Conservation (phyloP, 257 asterid genomes). For the Nicotiana knightiana region DNA sequence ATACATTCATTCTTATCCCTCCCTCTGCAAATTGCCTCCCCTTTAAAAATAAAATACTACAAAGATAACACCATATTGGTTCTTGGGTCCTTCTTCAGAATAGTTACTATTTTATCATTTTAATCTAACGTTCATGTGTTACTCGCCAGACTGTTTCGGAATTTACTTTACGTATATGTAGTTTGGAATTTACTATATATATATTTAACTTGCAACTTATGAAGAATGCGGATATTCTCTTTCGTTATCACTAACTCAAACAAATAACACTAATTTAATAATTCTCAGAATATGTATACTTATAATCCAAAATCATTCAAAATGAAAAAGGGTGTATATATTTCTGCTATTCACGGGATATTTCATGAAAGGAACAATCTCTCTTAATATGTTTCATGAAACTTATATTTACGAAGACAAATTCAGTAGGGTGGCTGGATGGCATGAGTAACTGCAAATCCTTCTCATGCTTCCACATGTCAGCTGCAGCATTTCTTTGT, state of each 20-base stretch:
- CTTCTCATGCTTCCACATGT: not conserved
- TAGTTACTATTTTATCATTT: not conserved
- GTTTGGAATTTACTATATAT: no score
- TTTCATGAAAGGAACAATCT: not conserved
- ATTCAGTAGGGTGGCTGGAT: not conserved
- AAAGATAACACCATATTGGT: not conserved
- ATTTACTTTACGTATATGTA: not conserved
- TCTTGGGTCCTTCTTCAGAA: not conserved
- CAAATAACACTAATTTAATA: no score
- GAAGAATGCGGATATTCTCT: not conserved
- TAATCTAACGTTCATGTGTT: not conserved
- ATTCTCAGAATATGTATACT: not conserved
- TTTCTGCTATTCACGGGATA: not conserved
- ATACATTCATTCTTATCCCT: slow-evolving; percentile 2
- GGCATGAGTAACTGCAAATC: not conserved
- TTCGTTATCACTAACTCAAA: not conserved
- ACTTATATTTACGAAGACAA: not conserved
- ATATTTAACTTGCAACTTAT: not conserved
- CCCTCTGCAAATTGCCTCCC: slow-evolving; percentile 2
- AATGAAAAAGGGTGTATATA: rapidly evolving
- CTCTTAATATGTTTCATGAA: not conserved
- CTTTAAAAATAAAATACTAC: not conserved
- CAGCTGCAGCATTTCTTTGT: not conserved
- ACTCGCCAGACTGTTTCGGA: not conserved
- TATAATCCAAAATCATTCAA: not conserved